phyloP scores from a whole-genome alignment of 164 flowering plant species.

The Annona cherimola region DNA sequence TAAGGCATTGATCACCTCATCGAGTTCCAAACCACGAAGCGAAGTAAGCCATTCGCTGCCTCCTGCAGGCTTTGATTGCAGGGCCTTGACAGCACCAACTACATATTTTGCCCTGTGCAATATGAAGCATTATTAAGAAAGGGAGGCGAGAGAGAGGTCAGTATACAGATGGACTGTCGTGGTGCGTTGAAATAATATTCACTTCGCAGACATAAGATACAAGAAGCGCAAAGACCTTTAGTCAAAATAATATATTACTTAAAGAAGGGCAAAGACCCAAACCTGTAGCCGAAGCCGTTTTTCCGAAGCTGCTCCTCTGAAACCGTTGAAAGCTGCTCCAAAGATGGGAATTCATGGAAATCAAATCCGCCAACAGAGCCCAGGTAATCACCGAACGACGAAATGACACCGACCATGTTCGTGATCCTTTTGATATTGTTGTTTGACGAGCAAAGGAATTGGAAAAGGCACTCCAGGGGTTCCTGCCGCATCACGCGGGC shows the following conservation, averaged over 20 bases:
- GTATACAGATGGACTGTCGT: not conserved
- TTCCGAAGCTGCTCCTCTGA: slow-evolving; percentile 67
- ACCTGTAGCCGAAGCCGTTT: slow-evolving; percentile 98
- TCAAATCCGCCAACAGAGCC: slow-evolving; percentile 64
- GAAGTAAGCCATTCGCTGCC: slow-evolving; percentile 86
- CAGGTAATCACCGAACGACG: slow-evolving; percentile 52
- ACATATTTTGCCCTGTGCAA: slow-evolving; percentile 77
- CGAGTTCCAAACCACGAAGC: slow-evolving; percentile 68
- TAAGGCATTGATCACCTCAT: slow-evolving; percentile 56
- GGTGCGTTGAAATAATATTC: too few relatives aligned
- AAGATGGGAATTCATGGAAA: slow-evolving; percentile 70
- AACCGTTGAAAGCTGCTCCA: slow-evolving; percentile 55
- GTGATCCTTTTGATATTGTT: slow-evolving; percentile 85
- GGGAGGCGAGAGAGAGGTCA: not conserved
- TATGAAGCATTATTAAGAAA: slow-evolving; percentile 2
- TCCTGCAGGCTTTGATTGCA: slow-evolving; percentile 68
- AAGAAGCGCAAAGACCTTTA: not conserved
- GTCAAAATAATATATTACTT: not conserved
- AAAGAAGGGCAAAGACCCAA: not conserved
- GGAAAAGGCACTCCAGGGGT: slow-evolving; percentile 85
- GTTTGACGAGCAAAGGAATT: slow-evolving; percentile 84
- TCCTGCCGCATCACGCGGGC: slow-evolving; percentile 91
- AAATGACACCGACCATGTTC: slow-evolving; percentile 70
- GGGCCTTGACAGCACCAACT: slow-evolving; percentile 51
- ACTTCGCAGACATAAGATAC: not conserved